Evolutionary conservation across 2,329 filamentous ascomycete genomes (phyloP).

Genomic region (Drechslerella coelobrocha): DNA sequence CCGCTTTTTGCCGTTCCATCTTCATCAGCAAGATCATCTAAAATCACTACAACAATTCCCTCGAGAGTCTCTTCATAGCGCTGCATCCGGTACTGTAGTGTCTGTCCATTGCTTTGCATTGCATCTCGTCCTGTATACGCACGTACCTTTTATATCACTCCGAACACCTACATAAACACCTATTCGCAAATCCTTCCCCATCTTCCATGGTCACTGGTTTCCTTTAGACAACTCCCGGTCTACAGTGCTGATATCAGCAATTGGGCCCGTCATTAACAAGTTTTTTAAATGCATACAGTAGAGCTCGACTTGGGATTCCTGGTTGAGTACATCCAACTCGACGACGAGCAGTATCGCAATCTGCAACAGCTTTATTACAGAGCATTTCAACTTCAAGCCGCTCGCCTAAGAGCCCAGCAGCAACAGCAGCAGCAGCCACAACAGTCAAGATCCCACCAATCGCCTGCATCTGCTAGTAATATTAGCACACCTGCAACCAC

Average conservation of each 20-base stretch:
- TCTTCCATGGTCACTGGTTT: no score
- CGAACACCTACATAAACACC: background rate
- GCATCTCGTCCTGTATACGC: background rate
- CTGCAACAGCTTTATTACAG: conserved; percentile 42
- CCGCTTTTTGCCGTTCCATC: conserved; percentile 11
- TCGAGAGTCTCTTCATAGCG: background rate
- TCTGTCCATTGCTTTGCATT: background rate
- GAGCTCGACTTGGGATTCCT: conserved; percentile 46
- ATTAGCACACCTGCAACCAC: conserved; percentile 45
- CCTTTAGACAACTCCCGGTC: background rate
- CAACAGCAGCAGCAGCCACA: conserved; percentile 29
- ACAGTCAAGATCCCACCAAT: conserved; percentile 31
- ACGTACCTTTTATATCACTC: background rate
- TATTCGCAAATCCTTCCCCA: background rate
- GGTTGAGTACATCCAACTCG: conserved; percentile 46
- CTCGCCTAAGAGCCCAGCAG: conserved; percentile 29
- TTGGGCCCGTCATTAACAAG: background rate
- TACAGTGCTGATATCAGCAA: background rate
- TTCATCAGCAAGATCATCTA: conserved; percentile 9
- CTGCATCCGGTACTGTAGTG: background rate
- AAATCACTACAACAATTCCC: background rate
- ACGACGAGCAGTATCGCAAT: conserved; percentile 48
- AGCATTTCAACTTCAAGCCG: conserved; percentile 43
- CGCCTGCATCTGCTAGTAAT: conserved; percentile 34
- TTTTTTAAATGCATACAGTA: conserved; percentile 47